A percentile compares a stretch with the other conserved stretches of the same genome.
These are phyloP conservation scores for Aspergillus sergii DNA, from an alignment of 2,329 filamentous ascomycete genomes.

Conservation along the genomic window DNA sequence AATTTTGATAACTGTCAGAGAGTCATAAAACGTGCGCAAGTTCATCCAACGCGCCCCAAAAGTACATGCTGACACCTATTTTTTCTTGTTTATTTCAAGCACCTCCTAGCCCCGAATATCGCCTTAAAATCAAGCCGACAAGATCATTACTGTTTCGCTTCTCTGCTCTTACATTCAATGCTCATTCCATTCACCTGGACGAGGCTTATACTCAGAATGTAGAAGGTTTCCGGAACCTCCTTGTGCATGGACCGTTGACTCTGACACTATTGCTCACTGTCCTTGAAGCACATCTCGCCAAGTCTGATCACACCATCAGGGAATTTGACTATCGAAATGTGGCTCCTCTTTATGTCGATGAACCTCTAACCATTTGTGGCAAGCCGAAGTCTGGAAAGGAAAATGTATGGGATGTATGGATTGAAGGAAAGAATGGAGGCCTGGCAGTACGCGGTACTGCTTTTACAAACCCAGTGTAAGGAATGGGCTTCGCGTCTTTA, in stretches of 20 bases:
- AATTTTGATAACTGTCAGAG: slow-evolving; percentile 27
- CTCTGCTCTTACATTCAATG: slow-evolving; percentile 88
- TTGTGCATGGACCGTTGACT: slow-evolving; percentile 86
- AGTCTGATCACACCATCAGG: slow-evolving; percentile 45
- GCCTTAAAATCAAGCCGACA: slow-evolving; percentile 66
- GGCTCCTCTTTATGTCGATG: slow-evolving; percentile 75
- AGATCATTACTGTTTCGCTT: slow-evolving; percentile 81
- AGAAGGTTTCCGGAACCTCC: slow-evolving; percentile 73
- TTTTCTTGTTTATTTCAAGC: slow-evolving; percentile 37
- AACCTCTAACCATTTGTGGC: slow-evolving; percentile 71
- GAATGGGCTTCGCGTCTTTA: background rate
- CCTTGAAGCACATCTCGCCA: slow-evolving; percentile 58
- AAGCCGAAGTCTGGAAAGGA: slow-evolving; percentile 50
- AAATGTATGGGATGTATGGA: slow-evolving; percentile 64
- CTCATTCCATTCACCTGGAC: slow-evolving; percentile 88
- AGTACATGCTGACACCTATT: slow-evolving; percentile 20
- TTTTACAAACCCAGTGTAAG: slow-evolving; percentile 16
- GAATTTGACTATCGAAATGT: slow-evolving; percentile 78
- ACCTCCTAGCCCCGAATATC: slow-evolving; percentile 55
- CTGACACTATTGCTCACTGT: slow-evolving; percentile 75
- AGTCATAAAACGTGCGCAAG: slow-evolving; percentile 39
- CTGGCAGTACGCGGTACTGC: slow-evolving; percentile 65
- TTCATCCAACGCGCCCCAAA: slow-evolving; percentile 9
- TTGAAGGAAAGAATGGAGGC: slow-evolving; percentile 63
- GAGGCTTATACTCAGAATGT: slow-evolving; percentile 66